These are phyloP conservation scores for Aspergillus sp. DNA, from an alignment of 2,329 filamentous ascomycete species.

Conservation along the genomic window DNA sequence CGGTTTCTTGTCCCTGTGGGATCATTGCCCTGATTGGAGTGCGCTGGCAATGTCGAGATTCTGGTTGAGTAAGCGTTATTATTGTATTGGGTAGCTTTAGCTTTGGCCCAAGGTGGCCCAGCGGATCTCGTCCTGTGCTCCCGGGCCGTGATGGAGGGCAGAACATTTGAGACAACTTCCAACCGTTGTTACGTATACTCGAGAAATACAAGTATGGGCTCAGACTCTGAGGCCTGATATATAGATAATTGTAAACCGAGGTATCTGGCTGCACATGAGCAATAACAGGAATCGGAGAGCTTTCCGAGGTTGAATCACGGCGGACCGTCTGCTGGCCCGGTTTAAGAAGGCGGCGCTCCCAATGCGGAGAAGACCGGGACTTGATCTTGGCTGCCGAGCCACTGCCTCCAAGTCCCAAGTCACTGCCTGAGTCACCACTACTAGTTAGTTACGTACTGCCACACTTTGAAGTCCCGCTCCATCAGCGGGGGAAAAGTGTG, in stretches of 20 bases:
- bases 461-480: constrained; percentile 14
- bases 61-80: background rate
- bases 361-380: constrained; percentile 26
- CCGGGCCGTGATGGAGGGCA: background rate
- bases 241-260: background rate
- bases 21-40: background rate
- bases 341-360: constrained; percentile 2
- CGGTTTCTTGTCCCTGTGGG: background rate
- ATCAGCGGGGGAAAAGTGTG: constrained; percentile 22
- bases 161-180: background rate
- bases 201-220: background rate
- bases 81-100: background rate
- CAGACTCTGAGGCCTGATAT: background rate
- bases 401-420: background rate
- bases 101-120: background rate
- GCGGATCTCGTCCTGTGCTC: background rate
- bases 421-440: background rate
- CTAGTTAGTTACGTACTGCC: background rate
- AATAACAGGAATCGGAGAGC: background rate
- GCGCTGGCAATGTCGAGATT: too few species aligned
- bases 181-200: background rate
- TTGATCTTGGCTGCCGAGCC: constrained; percentile 14
- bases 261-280: constrained; percentile 3
- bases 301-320: constrained; percentile 1
- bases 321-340: background rate